phyloP scores from a whole-genome alignment of 139 green algal species.

The Chloropicon primus region DNA sequence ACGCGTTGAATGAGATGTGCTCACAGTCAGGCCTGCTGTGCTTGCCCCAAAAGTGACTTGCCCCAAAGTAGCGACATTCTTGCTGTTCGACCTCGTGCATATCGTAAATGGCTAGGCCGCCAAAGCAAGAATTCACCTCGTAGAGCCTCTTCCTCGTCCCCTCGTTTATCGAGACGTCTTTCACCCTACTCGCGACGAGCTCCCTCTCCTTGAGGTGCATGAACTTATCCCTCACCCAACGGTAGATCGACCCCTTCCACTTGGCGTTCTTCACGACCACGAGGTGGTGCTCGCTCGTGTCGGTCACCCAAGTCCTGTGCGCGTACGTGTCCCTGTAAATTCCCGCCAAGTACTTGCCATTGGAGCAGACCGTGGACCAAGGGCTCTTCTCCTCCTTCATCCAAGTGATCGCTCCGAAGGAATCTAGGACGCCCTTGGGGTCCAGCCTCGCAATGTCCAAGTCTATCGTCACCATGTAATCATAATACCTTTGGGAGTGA shows the following conservation, averaged over 20 bases:
- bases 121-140: neutral
- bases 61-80: neutral
- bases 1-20: neutral
- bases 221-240: no score
- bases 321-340: neutral
- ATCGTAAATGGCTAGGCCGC: neutral
- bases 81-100: neutral
- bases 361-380: neutral
- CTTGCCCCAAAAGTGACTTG: neutral
- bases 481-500: neutral
- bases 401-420: neutral
- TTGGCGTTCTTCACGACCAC: neutral
- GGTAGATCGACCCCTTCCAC: neutral
- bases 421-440: neutral
- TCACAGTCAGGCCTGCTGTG: neutral
- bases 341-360: neutral
- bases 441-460: neutral
- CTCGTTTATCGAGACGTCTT: neutral
- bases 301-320: neutral
- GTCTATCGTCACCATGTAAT: neutral
- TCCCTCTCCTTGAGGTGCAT: neutral
- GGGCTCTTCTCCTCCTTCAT: neutral
- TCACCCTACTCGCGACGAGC: neutral
- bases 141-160: neutral
- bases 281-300: neutral